Evolutionary conservation across 2,329 filamentous ascomycete species (phyloP), one percentile per base, ranked within the genome.

Genomic region (Fusarium udum): DNA sequence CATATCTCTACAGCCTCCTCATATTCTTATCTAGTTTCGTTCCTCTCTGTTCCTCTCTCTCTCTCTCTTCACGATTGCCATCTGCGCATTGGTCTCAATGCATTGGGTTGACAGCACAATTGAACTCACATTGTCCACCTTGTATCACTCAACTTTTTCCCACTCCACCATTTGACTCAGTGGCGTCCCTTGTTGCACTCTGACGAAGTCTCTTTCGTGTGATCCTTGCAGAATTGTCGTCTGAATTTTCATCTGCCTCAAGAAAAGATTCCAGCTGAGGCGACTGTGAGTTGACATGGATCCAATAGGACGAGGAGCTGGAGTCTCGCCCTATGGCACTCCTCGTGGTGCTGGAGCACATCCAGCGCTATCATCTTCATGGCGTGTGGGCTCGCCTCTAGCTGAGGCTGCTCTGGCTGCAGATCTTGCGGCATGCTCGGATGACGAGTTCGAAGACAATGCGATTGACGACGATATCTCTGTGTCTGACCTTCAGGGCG

Each of bases 341-440:
- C 74, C 69, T 32, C 75, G 71, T 57, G 66, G 62, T 56, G 52
- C 74, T 28, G 74, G 72, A 28, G 72, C 72, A 22, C 74, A 72
- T 59, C 59, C 74, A 42, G 64, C 71, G 20, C 52, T 79, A 42
- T 83, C 83, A 40, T 83, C 83, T n/a, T 88, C 87, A 11, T 90
- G 90, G 79, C 83, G 84, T 32, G 87, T 89, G 28, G 84, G 85
- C 34, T 92, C 92, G n/a, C 91, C 91, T 28, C 85, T 92, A 53
- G 92, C 90, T 2, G 89, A 92, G 71, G 88, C 89, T 36, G 88
- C 89, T 39, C 85, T 94, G 64, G 90, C 90, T 12, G 86, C 89
- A 42, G 92, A 94, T 79, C 83, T 93, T 13, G 91, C 90, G 40
- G 88, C 89, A 57, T 92, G 89, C 69, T 87, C 88, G 8, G 89